phyloP scores from a whole-genome alignment of 1,284 basidiomycete species.

The Papiliotrema terrestris region DNA sequence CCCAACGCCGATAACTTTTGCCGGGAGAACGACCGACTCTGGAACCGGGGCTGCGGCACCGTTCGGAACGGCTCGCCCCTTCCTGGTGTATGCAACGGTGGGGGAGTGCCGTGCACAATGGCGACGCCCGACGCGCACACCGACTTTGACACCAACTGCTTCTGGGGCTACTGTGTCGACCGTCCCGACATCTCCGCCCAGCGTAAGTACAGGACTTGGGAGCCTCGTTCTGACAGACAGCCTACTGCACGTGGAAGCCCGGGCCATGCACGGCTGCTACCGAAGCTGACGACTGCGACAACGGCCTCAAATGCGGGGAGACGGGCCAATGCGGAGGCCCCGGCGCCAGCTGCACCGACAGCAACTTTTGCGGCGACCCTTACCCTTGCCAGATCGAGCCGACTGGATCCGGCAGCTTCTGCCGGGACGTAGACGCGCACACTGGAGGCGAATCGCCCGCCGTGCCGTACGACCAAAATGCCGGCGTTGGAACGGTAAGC shows the following conservation, averaged over 20 bases:
- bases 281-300: conserved; percentile 5
- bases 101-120: not conserved
- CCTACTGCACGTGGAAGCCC: conserved; percentile 6
- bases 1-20: not conserved
- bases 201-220: not conserved
- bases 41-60: conserved; percentile 1
- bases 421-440: not conserved
- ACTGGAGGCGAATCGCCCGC: not conserved
- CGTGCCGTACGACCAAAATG: not conserved
- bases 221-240: not conserved
- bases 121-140: not conserved
- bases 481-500: conserved; percentile 2
- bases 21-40: conserved; percentile 1
- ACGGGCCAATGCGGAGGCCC: conserved; percentile 2
- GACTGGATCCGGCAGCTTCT: not conserved
- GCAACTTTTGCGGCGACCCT: conserved; percentile 4
- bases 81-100: conserved; percentile 2
- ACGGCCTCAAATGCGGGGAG: not conserved
- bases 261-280: not conserved
- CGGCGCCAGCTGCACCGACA: not conserved
- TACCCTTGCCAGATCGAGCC: conserved; percentile 1
- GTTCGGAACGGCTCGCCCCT: not conserved
- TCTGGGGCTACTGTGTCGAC: conserved; percentile 3
- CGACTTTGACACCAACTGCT: not conserved
- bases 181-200: not conserved